Evolutionary conservation across 495 filamentous ascomycete species (phyloP), one percentile per base, ranked within the genome.

Genomic region (Haplographium delicatum): DNA sequence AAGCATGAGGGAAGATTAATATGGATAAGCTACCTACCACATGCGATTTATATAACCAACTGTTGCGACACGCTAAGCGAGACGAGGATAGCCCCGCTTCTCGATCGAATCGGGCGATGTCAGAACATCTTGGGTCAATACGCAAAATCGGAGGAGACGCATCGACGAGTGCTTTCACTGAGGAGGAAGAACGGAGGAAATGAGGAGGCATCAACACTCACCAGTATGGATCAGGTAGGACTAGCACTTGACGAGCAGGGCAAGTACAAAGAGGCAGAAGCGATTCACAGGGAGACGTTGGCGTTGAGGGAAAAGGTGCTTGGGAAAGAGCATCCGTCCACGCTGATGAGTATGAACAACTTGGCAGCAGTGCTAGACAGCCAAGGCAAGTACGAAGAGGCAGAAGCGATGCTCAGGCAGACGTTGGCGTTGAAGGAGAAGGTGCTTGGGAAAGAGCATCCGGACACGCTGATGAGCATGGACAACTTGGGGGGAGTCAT

Each of bases 121-220:
- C 33, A 50, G 26, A 34, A 13, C 8, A 39, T 5, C 4, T 44
- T 50, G 8, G 46, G 46, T 10, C 46, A 51, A 23, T 51, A 51
- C 22, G 5, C 20, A 51, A 26, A 10, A 16, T 35, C 47, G n/a
- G 47, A 51, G 19, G 19, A 10, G 8, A 42, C 38, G 22, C 31
- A 51, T 20, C 47, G 47, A 33, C 35, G 23, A 51, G 47, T 44
- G n/a, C 15, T 51, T 26, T 10, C 13, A 24, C 16, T 44, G 37
- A 51, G 13, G n/a, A 20, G 31, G 23, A 51, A 51, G 35, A 44
- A 4, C 15, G 27, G n/a, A 61, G 63, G 63, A 39, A 55, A 13
- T 28, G 40, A 54, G 34, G 10, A 50, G 24, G 19, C 6, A 8
- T 7, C 23, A 9, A 54, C 45, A 20, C 47, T 49, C 19, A 39